Percentiles rank a stretch among this genome's conserved stretches.
These are phyloP conservation scores for Lyophyllum atratum DNA, from an alignment of 768 basidiomycete species.

Conservation along the genomic window DNA sequence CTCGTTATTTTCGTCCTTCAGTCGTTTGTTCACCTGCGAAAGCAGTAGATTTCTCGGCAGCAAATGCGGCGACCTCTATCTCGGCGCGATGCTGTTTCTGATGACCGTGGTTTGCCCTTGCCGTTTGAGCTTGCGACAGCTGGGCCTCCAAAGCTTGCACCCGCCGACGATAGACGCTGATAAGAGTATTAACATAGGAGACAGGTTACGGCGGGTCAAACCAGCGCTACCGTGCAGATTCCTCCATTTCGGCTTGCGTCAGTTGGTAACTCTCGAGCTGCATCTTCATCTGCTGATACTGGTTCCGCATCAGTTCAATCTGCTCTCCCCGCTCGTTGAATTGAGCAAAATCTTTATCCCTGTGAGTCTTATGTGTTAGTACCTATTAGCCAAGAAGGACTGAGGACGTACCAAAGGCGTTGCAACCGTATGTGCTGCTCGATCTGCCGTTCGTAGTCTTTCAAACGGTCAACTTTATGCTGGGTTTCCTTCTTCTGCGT, in stretches of 20 bases:
- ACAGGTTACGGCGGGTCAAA: not conserved
- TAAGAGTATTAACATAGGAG: not conserved
- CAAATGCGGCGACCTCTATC: constrained; percentile 45
- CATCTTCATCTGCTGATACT: constrained; percentile 68
- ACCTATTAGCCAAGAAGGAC: not conserved
- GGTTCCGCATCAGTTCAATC: constrained; percentile 54
- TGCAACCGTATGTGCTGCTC: constrained; percentile 79
- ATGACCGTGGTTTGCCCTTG: constrained; percentile 33
- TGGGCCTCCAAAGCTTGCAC: constrained; percentile 65
- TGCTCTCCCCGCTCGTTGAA: constrained; percentile 67
- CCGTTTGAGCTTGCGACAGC: constrained; percentile 41
- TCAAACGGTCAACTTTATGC: constrained; percentile 78
- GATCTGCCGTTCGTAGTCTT: constrained; percentile 87
- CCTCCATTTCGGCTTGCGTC: constrained; percentile 54
- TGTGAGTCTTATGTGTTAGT: constrained; percentile 25
- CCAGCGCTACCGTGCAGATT: constrained; percentile 55
- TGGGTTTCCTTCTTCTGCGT: constrained; percentile 77
- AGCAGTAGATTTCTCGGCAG: constrained; percentile 48
- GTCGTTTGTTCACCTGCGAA: constrained; percentile 47
- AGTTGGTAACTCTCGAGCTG: constrained; percentile 60
- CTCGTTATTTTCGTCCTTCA: constrained; percentile 58
- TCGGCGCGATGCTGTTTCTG: constrained; percentile 32
- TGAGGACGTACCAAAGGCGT: constrained; percentile 63
- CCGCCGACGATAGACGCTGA: constrained; percentile 58
- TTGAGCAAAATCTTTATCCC: constrained; percentile 75